Conservation (phyloP, 805 yeast species). For the Suhomyces xylopsoci region DNA sequence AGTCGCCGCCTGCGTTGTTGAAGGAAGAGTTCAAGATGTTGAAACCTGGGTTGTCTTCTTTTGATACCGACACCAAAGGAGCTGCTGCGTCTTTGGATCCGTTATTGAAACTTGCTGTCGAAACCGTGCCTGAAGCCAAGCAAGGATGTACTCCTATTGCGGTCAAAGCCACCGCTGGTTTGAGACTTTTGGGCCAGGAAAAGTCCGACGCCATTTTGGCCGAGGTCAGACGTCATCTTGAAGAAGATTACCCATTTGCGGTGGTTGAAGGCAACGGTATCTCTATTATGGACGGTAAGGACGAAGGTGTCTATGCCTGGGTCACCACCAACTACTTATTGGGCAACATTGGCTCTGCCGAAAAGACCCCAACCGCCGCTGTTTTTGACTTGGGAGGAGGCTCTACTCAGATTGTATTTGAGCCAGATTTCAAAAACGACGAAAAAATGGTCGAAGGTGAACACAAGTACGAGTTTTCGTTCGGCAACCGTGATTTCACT, state of each 20-base stretch:
- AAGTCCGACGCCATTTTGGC: slow-evolving; percentile 68
- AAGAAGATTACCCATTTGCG: slow-evolving; percentile 83
- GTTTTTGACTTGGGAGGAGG: slow-evolving; percentile 99
- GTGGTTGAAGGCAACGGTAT: slow-evolving; percentile 85
- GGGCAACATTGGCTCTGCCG: slow-evolving; percentile 86
- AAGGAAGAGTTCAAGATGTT: slow-evolving; percentile 83
- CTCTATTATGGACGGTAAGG: slow-evolving; percentile 91
- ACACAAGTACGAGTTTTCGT: slow-evolving; percentile 73
- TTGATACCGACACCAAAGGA: slow-evolving; percentile 70
- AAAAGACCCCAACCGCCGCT: slow-evolving; percentile 84
- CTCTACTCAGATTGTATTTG: slow-evolving; percentile 96
- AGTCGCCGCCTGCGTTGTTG: slow-evolving; percentile 75
- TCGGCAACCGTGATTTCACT: slow-evolving; percentile 77
- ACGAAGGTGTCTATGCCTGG: slow-evolving; percentile 99
- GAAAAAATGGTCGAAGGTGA: slow-evolving; percentile 80
- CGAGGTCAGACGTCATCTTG: slow-evolving; percentile 75
- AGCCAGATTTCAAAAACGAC: slow-evolving; percentile 67
- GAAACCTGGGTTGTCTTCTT: slow-evolving; percentile 88
- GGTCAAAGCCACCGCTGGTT: slow-evolving; percentile 97
- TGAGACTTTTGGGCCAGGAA: slow-evolving; percentile 77
- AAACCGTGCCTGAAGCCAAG: slow-evolving; percentile 67
- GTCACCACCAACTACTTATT: slow-evolving; percentile 89
- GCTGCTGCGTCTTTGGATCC: slow-evolving; percentile 92
- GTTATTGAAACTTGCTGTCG: slow-evolving; percentile 70
- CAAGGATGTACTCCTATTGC: slow-evolving; percentile 89